Conservation (phyloP, 129 eudicot genomes). For the Tagetes patula region DNA sequence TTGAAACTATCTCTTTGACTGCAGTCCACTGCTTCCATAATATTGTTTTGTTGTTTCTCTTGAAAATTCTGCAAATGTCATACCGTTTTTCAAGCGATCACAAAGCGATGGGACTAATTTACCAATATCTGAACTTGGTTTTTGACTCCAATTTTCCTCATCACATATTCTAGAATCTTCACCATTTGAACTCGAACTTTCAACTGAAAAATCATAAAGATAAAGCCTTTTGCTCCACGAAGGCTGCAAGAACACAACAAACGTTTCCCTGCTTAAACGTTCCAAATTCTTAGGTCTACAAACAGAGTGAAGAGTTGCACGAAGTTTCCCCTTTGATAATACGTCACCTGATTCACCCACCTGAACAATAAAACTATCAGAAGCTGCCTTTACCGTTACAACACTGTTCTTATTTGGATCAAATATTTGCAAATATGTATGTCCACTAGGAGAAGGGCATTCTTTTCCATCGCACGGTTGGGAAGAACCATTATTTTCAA, state of each 20-base stretch:
- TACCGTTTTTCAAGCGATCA: conserved; percentile 71
- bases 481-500: conserved; percentile 20
- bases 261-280: conserved; percentile 76
- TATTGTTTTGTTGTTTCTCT: conserved; percentile 82
- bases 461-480: conserved; percentile 37
- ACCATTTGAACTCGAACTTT: conserved; percentile 21
- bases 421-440: conserved; percentile 64
- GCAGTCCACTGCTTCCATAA: conserved; percentile 80
- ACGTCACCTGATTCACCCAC: conserved; percentile 94
- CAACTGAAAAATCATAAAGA: conserved; percentile 48
- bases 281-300: conserved; percentile 48
- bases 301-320: conserved; percentile 90
- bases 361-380: conserved; percentile 71
- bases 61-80: conserved; percentile 91
- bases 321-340: conserved; percentile 72
- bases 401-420: conserved; percentile 54
- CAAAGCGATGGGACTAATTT: conserved; percentile 74
- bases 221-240: conserved; percentile 69
- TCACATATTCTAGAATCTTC: conserved; percentile 23
- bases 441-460: conserved; percentile 59
- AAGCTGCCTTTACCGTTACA: conserved; percentile 52
- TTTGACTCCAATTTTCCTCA: conserved; percentile 23
- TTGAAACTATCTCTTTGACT: conserved; percentile 48
- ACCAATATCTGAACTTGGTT: conserved; percentile 35
- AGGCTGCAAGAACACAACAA: conserved; percentile 94